These are phyloP conservation scores for Aspergillus pseudoterreus DNA, from an alignment of 2,329 filamentous ascomycete genomes.

Conservation along the genomic window DNA sequence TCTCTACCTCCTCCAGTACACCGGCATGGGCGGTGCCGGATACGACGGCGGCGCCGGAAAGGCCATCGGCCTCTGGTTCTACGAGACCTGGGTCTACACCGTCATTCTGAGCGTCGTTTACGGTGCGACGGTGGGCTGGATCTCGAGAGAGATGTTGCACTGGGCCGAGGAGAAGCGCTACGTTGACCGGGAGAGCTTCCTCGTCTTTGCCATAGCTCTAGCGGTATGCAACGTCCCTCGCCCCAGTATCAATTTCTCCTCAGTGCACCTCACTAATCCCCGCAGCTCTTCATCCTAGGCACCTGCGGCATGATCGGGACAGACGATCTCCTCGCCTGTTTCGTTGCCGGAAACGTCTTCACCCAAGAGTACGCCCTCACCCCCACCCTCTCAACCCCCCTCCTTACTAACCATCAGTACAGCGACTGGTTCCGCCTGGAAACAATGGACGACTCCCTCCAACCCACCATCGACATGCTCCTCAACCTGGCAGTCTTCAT, in stretches of 20 bases:
- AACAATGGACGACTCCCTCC: slow-evolving; percentile 85
- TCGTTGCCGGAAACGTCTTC: slow-evolving; percentile 85
- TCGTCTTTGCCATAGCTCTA: slow-evolving; percentile 80
- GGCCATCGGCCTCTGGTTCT: slow-evolving; percentile 78
- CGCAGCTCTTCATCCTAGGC: slow-evolving; percentile 72
- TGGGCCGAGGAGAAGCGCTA: slow-evolving; percentile 78
- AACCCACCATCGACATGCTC: slow-evolving; percentile 91
- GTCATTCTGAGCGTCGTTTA: slow-evolving; percentile 76
- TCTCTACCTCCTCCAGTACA: slow-evolving; percentile 77
- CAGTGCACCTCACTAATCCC: slow-evolving; percentile 5
- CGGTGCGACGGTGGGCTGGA: slow-evolving; percentile 72
- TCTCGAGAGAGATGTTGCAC: slow-evolving; percentile 77
- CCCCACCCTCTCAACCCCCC: background rate
- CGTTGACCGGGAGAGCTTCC: slow-evolving; percentile 81
- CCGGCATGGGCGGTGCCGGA: slow-evolving; percentile 54
- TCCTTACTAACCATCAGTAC: background rate
- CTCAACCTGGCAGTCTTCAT: slow-evolving; percentile 85
- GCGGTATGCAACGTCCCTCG: slow-evolving; percentile 51
- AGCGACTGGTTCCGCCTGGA: slow-evolving; percentile 86
- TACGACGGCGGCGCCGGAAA: slow-evolving; percentile 57
- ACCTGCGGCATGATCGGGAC: slow-evolving; percentile 84
- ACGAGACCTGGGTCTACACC: slow-evolving; percentile 78
- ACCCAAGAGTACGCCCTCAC: slow-evolving; percentile 67
- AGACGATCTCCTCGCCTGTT: slow-evolving; percentile 87
- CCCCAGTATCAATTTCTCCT: background rate